Conservation (phyloP, 2,329 filamentous ascomycete genomes). For the Camillea tinctor region DNA sequence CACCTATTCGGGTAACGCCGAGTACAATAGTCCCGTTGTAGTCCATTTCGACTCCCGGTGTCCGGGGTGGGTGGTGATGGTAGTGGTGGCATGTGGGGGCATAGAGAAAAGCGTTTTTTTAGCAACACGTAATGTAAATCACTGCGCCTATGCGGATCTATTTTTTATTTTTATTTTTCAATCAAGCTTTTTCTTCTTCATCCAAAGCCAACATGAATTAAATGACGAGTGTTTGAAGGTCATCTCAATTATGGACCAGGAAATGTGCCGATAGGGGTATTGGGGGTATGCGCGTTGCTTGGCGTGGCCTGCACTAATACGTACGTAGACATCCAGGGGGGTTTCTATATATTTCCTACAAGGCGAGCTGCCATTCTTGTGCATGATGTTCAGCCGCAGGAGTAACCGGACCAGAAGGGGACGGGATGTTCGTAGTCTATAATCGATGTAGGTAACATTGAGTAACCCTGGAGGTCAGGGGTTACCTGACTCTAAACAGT, state of each 20-base stretch:
- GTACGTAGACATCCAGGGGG: not conserved
- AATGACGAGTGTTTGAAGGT: not conserved
- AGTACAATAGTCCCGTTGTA: not conserved
- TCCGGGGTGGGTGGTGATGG: not conserved
- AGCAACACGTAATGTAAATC: not conserved
- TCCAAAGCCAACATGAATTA: no score
- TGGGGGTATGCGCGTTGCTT: not conserved
- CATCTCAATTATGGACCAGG: not conserved
- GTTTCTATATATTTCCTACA: not conserved
- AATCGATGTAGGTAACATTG: no score
- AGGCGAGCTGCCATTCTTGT: not conserved
- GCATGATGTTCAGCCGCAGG: not conserved
- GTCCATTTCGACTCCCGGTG: not conserved
- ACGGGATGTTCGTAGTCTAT: no score
- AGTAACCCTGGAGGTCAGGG: not conserved
- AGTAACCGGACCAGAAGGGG: no score
- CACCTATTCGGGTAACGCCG: not conserved
- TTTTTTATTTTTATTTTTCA: not conserved
- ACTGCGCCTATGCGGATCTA: not conserved
- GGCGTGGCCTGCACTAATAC: not conserved
- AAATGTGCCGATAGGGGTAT: not conserved
- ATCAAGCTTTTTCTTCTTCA: not conserved
- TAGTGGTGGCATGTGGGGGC: no score
- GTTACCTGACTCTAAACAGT: not conserved
- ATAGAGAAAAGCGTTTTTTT: not conserved